Evolutionary conservation across 257 asterid genomes (phyloP).

Genomic region (Anisodus tanguticus): DNA sequence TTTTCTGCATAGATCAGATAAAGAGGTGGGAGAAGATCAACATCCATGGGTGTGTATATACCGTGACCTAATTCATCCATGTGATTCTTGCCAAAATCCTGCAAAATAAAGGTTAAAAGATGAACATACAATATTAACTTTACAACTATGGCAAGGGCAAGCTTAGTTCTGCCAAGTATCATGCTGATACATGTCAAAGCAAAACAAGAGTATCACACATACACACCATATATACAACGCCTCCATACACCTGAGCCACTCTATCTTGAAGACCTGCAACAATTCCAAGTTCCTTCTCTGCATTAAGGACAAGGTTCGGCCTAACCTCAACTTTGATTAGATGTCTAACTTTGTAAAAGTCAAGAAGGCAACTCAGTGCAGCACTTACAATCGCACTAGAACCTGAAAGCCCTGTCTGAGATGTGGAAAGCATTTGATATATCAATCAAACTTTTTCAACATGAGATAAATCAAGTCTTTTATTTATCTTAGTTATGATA

Average conservation of each 20-base stretch:
- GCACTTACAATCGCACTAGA: slow-evolving; percentile 98
- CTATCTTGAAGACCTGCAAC: slow-evolving; percentile 98
- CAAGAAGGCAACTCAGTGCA: slow-evolving; percentile 94
- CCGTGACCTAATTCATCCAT: slow-evolving; percentile 92
- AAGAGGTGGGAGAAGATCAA: slow-evolving; percentile 77
- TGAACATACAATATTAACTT: not conserved
- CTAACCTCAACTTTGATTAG: slow-evolving; percentile 79
- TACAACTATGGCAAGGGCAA: slow-evolving; percentile 22
- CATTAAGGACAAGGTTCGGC: slow-evolving; percentile 85
- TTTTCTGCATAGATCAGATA: slow-evolving; percentile 89
- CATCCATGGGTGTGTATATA: slow-evolving; percentile 68
- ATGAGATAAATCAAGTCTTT: not conserved
- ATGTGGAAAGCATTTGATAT: slow-evolving; percentile 32
- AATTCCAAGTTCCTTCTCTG: slow-evolving; percentile 95
- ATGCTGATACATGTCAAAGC: not conserved
- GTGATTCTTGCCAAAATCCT: slow-evolving; percentile 81
- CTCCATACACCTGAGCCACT: slow-evolving; percentile 98
- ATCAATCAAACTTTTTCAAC: not conserved
- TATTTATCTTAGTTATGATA: not conserved
- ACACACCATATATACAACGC: slow-evolving; percentile 87
- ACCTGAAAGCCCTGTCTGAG: slow-evolving; percentile 97
- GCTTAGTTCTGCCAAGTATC: slow-evolving; percentile 15
- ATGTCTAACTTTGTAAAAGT: slow-evolving; percentile 84
- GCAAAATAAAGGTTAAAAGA: slow-evolving; percentile 15
- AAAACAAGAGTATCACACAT: not conserved